These are phyloP conservation scores for Dothistroma pini DNA, from an alignment of 2,329 filamentous ascomycete species.

Conservation along the genomic window DNA sequence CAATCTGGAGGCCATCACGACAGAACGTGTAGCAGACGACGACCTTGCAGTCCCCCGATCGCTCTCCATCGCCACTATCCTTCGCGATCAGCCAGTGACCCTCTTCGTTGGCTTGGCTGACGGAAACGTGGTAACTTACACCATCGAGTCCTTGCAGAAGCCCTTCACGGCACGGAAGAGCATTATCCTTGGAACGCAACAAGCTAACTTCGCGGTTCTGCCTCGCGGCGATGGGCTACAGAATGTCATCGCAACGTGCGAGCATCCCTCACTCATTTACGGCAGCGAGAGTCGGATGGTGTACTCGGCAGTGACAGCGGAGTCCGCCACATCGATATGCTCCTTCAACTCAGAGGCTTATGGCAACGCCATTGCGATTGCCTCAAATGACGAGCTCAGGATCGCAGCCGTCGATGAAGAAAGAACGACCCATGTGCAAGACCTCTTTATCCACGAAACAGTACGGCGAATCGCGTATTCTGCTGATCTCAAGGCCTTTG, in stretches of 20 bases:
- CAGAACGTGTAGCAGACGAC: constrained; percentile 52
- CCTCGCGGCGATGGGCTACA: constrained; percentile 64
- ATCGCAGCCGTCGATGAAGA: constrained; percentile 80
- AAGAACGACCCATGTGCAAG: constrained; percentile 81
- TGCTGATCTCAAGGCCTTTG: constrained; percentile 72
- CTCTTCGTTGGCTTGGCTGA: constrained; percentile 90
- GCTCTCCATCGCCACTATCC: constrained; percentile 72
- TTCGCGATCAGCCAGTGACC: constrained; percentile 64
- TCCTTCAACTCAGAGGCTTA: constrained; percentile 79
- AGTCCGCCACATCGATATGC: constrained; percentile 76
- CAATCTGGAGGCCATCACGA: constrained; percentile 62
- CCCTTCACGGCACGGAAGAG: constrained; percentile 70
- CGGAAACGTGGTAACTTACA: constrained; percentile 82
- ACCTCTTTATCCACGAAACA: constrained; percentile 73
- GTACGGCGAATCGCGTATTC: constrained; percentile 87
- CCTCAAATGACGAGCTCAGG: constrained; percentile 66
- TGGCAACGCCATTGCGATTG: constrained; percentile 75
- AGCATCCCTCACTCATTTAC: constrained; percentile 92
- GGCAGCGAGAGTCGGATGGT: constrained; percentile 81
- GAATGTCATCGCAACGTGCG: constrained; percentile 89
- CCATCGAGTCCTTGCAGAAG: constrained; percentile 59
- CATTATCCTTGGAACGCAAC: constrained; percentile 79
- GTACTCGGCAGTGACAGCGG: constrained; percentile 89
- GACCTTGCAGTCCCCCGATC: constrained; percentile 78
- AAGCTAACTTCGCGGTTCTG: constrained; percentile 75